Evolutionary conservation across 1,139 yeast genomes (phyloP), one percentile per base, ranked within the genome.

Genomic region (Yamadazyma taylorii): DNA sequence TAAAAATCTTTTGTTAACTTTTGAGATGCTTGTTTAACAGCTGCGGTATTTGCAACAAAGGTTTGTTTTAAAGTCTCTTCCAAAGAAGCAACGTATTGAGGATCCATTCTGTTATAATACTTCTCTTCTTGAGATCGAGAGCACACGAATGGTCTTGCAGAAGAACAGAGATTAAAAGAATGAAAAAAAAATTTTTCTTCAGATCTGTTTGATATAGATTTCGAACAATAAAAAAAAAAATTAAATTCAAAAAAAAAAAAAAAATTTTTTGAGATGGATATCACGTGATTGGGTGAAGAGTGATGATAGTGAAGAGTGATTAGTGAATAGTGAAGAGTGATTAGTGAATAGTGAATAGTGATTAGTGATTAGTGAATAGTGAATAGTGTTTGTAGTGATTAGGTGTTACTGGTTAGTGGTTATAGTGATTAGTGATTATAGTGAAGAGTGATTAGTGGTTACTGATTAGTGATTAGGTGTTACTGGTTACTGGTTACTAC

Each of bases 21-120:
- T 39, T 74, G 73, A 3, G 96, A 82, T 32, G 98, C 97, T 47
- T 78, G 81, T 61, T 89, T 89, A 60, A 92, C 83, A 42, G 80
- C 81, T 42, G 75, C 73, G 34, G 90, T 81, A 59, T 81, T 85
- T 19, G 96, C 90, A 42, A 81, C 81, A 55, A 85, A 76, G 39
- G 88, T 82, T 60, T 80, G 83, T 56, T 74, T 74, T 58, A 90
- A 78, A 45, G 95, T 85, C 52, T 77, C 84, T 68, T 86, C 95
- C 61, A 90, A 74, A 35, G 81, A 75, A 49, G 78, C 62, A 53
- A 83, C 68, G 60, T 76, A 85, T 56, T 81, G 82, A 52, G 73
- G 78, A 65, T 85, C 92, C 95, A 85, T 66, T 17, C 17, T 27
- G 13, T 11, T 11, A 5, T 10, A 24, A 11, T 24, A 24, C 5